phyloP scores from a whole-genome alignment of 2,329 filamentous ascomycete genomes.

The Mariannaea sp. region DNA sequence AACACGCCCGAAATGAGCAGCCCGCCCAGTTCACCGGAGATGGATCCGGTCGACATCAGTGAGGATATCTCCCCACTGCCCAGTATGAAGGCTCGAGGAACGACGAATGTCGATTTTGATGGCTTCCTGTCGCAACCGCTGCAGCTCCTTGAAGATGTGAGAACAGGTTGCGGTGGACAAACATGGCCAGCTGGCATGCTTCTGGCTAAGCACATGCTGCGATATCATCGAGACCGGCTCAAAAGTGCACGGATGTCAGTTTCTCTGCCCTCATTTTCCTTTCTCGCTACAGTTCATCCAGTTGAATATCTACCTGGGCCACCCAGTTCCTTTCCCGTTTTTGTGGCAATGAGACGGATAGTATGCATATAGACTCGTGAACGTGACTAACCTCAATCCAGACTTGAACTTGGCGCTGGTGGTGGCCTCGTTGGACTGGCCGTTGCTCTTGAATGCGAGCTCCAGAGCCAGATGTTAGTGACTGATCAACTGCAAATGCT shows the following conservation, averaged over 20 bases:
- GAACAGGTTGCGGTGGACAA: conserved; percentile 87
- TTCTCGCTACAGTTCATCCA: conserved; percentile 1
- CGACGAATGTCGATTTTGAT: conserved; percentile 66
- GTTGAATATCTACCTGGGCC: too few species aligned
- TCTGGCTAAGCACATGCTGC: conserved; percentile 82
- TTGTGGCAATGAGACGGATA: too few species aligned
- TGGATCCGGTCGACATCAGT: conserved; percentile 57
- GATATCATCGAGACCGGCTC: conserved; percentile 69
- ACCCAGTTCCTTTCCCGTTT: too few species aligned
- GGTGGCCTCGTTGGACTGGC: conserved; percentile 81
- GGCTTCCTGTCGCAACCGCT: conserved; percentile 73
- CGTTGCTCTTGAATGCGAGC: conserved; percentile 60
- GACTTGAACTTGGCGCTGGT: conserved; percentile 89
- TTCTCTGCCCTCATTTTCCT: conserved; percentile 3
- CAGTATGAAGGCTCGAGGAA: conserved; percentile 59
- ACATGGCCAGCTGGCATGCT: conserved; percentile 95
- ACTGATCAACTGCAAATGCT: conserved; percentile 91
- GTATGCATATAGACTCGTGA: conserved; percentile 1
- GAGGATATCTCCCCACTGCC: conserved; percentile 65
- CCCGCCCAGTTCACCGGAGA: conserved; percentile 54
- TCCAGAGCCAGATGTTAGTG: conserved; percentile 67
- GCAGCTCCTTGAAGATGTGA: conserved; percentile 81
- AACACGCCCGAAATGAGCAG: conserved; percentile 31
- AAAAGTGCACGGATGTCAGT: conserved; percentile 70
- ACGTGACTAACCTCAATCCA: conserved; percentile 47